A percentile compares a stretch with the other conserved stretches of the same genome.
Evolutionary conservation across 345 rosid species (phyloP).

Genomic region (Salix exigua): DNA sequence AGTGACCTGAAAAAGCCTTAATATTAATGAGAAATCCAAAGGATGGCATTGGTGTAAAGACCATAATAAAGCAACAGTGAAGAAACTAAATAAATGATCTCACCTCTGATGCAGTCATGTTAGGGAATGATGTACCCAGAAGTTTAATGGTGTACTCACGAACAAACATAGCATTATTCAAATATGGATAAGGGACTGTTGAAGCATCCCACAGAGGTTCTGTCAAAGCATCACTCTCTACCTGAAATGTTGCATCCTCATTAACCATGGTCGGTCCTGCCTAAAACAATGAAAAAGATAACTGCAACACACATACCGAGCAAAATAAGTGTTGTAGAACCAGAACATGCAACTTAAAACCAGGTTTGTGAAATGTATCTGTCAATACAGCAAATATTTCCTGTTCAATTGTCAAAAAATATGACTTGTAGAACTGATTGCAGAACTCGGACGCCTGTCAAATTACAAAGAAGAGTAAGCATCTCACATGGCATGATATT

Average conservation of each 20-base stretch:
- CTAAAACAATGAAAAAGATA: neutral
- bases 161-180: constrained; percentile 68
- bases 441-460: constrained; percentile 66
- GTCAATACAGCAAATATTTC: constrained; percentile 95
- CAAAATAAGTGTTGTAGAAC: constrained; percentile 87
- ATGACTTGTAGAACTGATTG: constrained; percentile 73
- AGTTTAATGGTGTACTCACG: constrained; percentile 92
- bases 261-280: neutral
- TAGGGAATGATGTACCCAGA: constrained; percentile 86
- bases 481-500: constrained; percentile 1
- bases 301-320: constrained; percentile 43
- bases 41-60: neutral
- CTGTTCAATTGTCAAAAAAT: constrained; percentile 74
- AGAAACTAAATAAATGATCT: neutral
- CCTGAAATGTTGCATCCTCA: constrained; percentile 41
- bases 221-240: constrained; percentile 68
- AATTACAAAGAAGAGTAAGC: constrained; percentile 22
- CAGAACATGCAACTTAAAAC: constrained; percentile 91
- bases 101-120: constrained; percentile 91
- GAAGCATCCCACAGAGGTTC: constrained; percentile 95
- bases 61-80: neutral
- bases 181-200: constrained; percentile 66
- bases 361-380: constrained; percentile 97
- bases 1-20: constrained; percentile 52
- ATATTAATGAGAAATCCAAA: constrained; percentile 12